phyloP scores from a whole-genome alignment of 2,329 filamentous ascomycete genomes.

The Passalora sequoiae region DNA sequence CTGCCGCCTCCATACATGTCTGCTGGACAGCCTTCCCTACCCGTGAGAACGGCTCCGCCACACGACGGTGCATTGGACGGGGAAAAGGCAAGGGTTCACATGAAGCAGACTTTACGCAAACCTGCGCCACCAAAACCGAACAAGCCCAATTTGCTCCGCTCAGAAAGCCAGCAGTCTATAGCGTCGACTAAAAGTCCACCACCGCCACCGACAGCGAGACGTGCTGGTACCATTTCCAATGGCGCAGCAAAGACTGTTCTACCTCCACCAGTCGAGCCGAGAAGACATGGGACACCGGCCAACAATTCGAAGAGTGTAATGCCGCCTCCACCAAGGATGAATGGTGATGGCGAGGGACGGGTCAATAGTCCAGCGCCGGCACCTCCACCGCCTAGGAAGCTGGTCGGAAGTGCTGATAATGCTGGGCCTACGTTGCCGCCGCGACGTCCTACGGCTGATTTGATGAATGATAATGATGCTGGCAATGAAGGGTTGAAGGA shows the following conservation, averaged over 20 bases:
- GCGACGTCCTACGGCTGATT: conserved; percentile 21
- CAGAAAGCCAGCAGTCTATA: conserved; percentile 23
- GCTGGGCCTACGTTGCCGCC: conserved; percentile 24
- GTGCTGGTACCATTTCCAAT: conserved; percentile 11
- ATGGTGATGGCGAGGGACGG: conserved; percentile 4
- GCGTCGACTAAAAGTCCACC: conserved; percentile 17
- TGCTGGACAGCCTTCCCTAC: conserved; percentile 4
- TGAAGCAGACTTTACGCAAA: conserved; percentile 30
- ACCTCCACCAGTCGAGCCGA: conserved; percentile 21
- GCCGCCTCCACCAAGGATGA: conserved; percentile 14
- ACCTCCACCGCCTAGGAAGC: conserved; percentile 22
- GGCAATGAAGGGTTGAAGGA: conserved; percentile 24
- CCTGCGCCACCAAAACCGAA: conserved; percentile 34
- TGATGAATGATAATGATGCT: conserved; percentile 30
- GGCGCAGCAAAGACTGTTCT: conserved; percentile 5
- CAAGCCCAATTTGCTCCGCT: conserved; percentile 32
- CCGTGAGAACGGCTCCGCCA: conserved; percentile 7
- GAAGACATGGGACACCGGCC: conserved; percentile 13
- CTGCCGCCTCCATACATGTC: conserved; percentile 14
- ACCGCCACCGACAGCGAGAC: conserved; percentile 22
- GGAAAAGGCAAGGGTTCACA: conserved; percentile 13
- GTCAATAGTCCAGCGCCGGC: conserved; percentile 10
- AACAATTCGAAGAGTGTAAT: conserved; percentile 3
- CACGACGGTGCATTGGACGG: conserved; percentile 8
- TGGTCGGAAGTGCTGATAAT: conserved; percentile 9